These are phyloP conservation scores for Sechiopsis laciniata DNA, from an alignment of 306 rosid genomes.

Conservation along the genomic window DNA sequence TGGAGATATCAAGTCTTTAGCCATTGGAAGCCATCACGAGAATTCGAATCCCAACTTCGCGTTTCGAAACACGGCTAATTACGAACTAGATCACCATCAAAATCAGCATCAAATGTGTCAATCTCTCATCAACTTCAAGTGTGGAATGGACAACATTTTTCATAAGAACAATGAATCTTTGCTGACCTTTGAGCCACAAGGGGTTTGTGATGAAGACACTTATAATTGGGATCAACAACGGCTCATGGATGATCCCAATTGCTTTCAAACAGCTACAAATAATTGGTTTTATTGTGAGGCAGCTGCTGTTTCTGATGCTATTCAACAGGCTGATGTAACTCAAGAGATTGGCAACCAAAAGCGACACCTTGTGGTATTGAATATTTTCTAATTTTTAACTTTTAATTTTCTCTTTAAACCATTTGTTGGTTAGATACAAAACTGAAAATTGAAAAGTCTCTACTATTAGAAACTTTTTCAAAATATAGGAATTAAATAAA, in stretches of 20 bases:
- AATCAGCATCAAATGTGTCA: slow-evolving; percentile 23
- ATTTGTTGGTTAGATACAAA: no score
- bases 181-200: slow-evolving; percentile 58
- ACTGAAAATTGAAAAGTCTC: no score
- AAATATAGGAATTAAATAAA: no score
- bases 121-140: slow-evolving; percentile 59
- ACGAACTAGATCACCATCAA: slow-evolving; percentile 29
- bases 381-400: no score
- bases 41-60: slow-evolving; percentile 12
- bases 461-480: no score
- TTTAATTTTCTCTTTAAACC: no score
- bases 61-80: neutral
- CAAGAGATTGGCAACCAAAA: slow-evolving; percentile 39
- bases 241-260: slow-evolving; percentile 34
- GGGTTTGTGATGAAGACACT: slow-evolving; percentile 12
- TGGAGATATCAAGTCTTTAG: no score
- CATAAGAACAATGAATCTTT: slow-evolving; percentile 37
- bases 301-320: slow-evolving; percentile 29
- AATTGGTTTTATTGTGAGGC: slow-evolving; percentile 52
- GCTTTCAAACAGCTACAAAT: slow-evolving; percentile 44
- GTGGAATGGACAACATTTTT: slow-evolving; percentile 23
- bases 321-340: slow-evolving; percentile 31
- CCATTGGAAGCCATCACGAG: neutral
- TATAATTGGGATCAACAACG: slow-evolving; percentile 35
- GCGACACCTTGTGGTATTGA: slow-evolving; percentile 29